phyloP scores from a whole-genome alignment of 495 filamentous ascomycete species.

The Aspergillus panamensis region DNA sequence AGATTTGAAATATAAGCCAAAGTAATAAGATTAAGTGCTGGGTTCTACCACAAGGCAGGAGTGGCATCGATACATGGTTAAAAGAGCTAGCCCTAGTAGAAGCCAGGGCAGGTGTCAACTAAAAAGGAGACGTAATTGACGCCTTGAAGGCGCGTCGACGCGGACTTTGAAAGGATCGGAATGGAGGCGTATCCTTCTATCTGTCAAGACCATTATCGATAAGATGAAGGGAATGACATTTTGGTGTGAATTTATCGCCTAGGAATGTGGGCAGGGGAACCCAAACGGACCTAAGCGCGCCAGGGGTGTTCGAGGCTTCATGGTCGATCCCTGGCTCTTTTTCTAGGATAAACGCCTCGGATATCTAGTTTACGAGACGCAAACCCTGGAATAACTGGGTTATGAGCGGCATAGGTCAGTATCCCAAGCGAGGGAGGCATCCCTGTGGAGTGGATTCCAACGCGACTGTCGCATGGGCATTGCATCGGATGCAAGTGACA shows the following conservation, averaged over 20 bases:
- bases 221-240: constrained; percentile 5
- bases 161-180: constrained; percentile 16
- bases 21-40: not conserved
- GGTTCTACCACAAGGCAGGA: not conserved
- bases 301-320: not conserved
- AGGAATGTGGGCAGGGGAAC: constrained; percentile 10
- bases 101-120: not conserved
- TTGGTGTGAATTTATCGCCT: not conserved
- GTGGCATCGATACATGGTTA: not conserved
- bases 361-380: not conserved
- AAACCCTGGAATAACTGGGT: not conserved
- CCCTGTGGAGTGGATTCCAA: not conserved
- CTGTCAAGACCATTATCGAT: not conserved
- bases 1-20: not conserved
- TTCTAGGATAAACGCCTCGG: not conserved
- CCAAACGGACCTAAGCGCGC: not conserved
- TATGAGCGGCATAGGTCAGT: not conserved
- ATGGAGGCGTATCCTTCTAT: constrained; percentile 16
- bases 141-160: constrained; percentile 21
- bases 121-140: constrained; percentile 7
- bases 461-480: constrained; percentile 7
- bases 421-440: not conserved
- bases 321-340: not conserved
- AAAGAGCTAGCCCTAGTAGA: not conserved
- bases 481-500: constrained; percentile 1